A percentile compares a stretch with the other conserved stretches of the same genome.
phyloP scores from a whole-genome alignment of 257 asterid genomes.

The Buddleja alternifolia region DNA sequence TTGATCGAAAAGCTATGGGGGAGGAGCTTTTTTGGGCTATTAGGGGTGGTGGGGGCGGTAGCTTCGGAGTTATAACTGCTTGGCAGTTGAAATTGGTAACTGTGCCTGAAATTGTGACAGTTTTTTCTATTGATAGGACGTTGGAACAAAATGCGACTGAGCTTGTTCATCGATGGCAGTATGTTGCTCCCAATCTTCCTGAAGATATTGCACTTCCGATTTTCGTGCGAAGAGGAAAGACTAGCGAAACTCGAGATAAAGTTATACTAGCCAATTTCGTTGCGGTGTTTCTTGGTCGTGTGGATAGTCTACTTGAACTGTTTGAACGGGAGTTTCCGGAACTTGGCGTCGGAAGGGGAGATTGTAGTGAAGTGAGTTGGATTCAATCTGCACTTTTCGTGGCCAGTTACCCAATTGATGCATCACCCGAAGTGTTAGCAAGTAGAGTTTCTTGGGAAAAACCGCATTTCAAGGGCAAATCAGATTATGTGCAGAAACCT shows the following conservation, averaged over 20 bases:
- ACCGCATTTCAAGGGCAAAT: constrained; percentile 33
- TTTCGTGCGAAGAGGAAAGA: neutral
- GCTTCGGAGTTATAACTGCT: too few relatives aligned
- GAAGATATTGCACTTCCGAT: too few relatives aligned
- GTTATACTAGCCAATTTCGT: constrained; percentile 19
- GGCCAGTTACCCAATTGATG: constrained; percentile 2
- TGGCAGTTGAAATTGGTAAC: too few relatives aligned
- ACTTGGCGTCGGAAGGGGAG: constrained; percentile 26
- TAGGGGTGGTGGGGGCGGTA: too few relatives aligned
- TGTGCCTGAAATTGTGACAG: too few relatives aligned
- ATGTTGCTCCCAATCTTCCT: too few relatives aligned
- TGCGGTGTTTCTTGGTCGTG: constrained; percentile 28
- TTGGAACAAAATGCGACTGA: too few relatives aligned
- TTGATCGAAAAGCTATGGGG: too few relatives aligned
- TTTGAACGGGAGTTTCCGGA: constrained; percentile 27
- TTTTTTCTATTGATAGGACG: too few relatives aligned
- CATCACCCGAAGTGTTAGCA: constrained; percentile 17
- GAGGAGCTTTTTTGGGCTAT: too few relatives aligned
- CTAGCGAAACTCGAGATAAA: constrained; percentile 1
- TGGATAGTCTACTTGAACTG: constrained; percentile 14
- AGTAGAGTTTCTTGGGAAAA: neutral
- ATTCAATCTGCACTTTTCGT: constrained; percentile 25
- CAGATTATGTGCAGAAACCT: constrained; percentile 36
- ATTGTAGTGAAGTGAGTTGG: constrained; percentile 35
- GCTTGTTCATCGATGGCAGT: too few relatives aligned